These are phyloP conservation scores for Polytrichum commune DNA, from an alignment of 225 moss, liverwort and hornwort species.

Conservation along the genomic window DNA sequence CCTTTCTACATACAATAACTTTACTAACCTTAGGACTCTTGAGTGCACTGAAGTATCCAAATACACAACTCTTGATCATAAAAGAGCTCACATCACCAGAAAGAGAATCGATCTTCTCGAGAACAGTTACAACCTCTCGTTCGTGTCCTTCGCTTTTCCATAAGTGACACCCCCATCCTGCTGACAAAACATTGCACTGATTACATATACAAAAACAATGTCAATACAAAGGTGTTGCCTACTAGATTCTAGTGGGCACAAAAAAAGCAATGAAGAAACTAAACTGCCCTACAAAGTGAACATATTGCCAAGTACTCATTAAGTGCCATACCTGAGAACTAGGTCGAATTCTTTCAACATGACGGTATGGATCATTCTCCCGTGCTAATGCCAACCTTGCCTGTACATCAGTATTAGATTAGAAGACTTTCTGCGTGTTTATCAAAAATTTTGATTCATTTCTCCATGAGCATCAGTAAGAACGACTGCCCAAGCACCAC, in stretches of 20 bases:
- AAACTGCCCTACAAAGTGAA: background rate
- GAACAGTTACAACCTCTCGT: conserved; percentile 4
- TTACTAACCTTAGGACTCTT: no score
- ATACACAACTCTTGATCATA: background rate
- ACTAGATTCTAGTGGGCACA: background rate
- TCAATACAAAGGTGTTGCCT: background rate
- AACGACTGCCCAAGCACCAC: no score
- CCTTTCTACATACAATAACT: no score
- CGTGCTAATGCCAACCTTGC: conserved; percentile 61
- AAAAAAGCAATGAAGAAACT: background rate
- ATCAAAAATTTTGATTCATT: no score
- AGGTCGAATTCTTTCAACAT: conserved; percentile 66
- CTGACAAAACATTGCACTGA: background rate
- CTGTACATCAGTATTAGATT: conserved; percentile 27
- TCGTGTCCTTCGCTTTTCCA: conserved; percentile 48
- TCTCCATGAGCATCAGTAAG: no score
- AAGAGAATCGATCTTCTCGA: background rate
- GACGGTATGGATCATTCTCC: conserved; percentile 71
- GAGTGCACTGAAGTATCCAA: no score
- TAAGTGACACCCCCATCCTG: conserved; percentile 44
- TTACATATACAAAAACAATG: background rate
- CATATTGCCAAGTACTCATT: background rate
- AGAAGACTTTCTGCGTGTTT: no score
- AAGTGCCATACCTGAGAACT: conserved; percentile 58
- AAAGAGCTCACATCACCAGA: conserved; percentile 8